phyloP scores from a whole-genome alignment of 805 yeast genomes.

The Suhomyces tanzawaensis region DNA sequence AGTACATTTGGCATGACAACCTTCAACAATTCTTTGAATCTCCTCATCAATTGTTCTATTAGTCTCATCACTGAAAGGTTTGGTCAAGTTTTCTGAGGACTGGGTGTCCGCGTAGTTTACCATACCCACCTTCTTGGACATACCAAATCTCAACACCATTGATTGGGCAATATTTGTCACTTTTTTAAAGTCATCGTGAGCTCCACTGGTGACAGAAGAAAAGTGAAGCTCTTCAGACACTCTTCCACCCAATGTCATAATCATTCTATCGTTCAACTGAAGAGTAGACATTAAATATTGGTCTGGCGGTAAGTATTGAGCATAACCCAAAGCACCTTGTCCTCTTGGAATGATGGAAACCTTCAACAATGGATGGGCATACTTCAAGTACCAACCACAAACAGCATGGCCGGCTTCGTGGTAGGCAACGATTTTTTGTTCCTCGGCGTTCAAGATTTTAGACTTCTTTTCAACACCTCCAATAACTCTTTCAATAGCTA shows the following conservation, averaged over 20 bases:
- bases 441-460: constrained; percentile 77
- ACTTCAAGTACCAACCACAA: constrained; percentile 92
- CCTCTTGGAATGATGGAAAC: constrained; percentile 97
- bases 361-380: constrained; percentile 90
- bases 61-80: constrained; percentile 88
- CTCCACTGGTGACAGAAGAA: constrained; percentile 91
- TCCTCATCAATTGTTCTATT: constrained; percentile 79
- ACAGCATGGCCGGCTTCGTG: constrained; percentile 99
- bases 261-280: constrained; percentile 86
- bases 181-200: constrained; percentile 93
- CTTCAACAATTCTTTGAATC: constrained; percentile 72
- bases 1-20: constrained; percentile 70
- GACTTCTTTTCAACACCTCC: constrained; percentile 94
- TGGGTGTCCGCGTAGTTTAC: constrained; percentile 70
- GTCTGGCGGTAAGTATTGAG: constrained; percentile 95
- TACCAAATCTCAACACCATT: constrained; percentile 91
- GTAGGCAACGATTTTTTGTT: constrained; percentile 87
- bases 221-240: constrained; percentile 94
- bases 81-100: constrained; percentile 64
- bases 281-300: constrained; percentile 71
- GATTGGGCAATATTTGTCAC: constrained; percentile 90
- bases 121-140: constrained; percentile 86
- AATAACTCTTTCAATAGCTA: constrained; percentile 94
- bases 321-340: constrained; percentile 95
- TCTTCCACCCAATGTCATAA: constrained; percentile 96